Conservation (phyloP, 1,284 basidiomycete species). For the Leccinum subrobustum region DNA sequence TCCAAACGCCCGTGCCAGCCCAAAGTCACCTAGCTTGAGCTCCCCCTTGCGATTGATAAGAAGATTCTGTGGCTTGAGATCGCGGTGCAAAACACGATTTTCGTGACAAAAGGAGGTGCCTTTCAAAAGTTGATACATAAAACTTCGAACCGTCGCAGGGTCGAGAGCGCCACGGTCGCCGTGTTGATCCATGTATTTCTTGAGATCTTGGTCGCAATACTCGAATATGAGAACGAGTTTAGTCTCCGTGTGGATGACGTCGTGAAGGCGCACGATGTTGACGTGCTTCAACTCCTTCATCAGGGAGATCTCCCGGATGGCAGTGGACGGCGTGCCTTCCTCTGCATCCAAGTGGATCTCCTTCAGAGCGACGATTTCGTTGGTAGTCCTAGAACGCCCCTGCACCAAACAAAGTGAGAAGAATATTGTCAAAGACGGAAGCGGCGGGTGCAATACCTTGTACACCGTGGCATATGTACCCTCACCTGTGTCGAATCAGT, state of each 20-base stretch:
- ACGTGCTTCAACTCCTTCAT: constrained; percentile 97
- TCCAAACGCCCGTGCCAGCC: constrained; percentile 91
- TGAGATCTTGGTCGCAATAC: constrained; percentile 97
- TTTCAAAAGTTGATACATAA: constrained; percentile 97
- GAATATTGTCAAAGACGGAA: not conserved
- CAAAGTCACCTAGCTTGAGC: constrained; percentile 96
- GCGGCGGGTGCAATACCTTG: constrained; percentile 56
- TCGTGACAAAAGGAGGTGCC: constrained; percentile 99
- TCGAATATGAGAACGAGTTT: constrained; percentile 99
- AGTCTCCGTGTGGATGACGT: constrained; percentile 97
- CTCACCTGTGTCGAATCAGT: constrained; percentile 51
- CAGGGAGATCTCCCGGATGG: constrained; percentile 92
- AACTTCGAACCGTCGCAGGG: constrained; percentile 90
- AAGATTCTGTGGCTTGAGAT: constrained; percentile 97
- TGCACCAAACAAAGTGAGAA: constrained; percentile 33
- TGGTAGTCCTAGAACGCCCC: constrained; percentile 84
- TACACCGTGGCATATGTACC: constrained; percentile 90
- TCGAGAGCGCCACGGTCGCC: constrained; percentile 95
- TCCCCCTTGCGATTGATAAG: constrained; percentile 97
- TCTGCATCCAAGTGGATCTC: constrained; percentile 96
- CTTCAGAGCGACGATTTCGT: constrained; percentile 89
- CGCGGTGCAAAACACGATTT: constrained; percentile 96
- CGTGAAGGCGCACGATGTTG: constrained; percentile 95
- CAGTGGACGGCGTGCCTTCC: constrained; percentile 92
- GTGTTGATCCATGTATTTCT: constrained; percentile 99